Evolutionary conservation across 768 basidiomycete genomes (phyloP), one percentile per base, ranked within the genome.

Genomic region (Sarcodon aspratus): DNA sequence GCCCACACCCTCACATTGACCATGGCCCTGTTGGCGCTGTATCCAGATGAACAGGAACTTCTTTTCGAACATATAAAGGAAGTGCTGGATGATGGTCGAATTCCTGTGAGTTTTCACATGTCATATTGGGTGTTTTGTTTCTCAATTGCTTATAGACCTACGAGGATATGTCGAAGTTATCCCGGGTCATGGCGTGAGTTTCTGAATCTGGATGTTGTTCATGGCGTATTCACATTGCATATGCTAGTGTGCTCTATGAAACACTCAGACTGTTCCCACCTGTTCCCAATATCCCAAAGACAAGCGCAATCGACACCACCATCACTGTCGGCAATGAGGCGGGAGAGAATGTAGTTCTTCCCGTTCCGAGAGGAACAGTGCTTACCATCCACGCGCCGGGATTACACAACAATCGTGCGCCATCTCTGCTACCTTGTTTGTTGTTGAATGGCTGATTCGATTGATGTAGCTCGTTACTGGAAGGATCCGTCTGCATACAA

Each of bases 41-140:
- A 72, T 52, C 67, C 57, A n/a, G 66, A 69, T 2, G 62, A 66
- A 35, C 70, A 72, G 50, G 64, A 69, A 44, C 61, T 52, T 42
- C 55, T 70, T 12, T 65, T 64, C 50, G 55, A 63, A 18, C 59
- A 66, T 38, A 59, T 68, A 50, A 57, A 60, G 35, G 45, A 44
- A 9, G 55, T 63, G 15, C 46, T 63, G 10, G 54, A 56, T 4
- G 55, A 59, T 11, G 61, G 48, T 40, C 36, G 56, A 37, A 17
- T 52, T 9, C 62, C 66, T 10, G 63, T 64, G 44, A 33, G 61
- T 48, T 11, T 7, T 35, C 15, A 27, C 27, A 31, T 32, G 33
- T 33, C 31, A 10, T 6, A 37, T 35, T n/a, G 21, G 11, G 7
- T 42, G 6, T 11, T 31, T 13, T 4, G 12, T 9, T 40, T 13